Conservation (phyloP, 345 rosid species). For the Toxicodendron radicans region DNA sequence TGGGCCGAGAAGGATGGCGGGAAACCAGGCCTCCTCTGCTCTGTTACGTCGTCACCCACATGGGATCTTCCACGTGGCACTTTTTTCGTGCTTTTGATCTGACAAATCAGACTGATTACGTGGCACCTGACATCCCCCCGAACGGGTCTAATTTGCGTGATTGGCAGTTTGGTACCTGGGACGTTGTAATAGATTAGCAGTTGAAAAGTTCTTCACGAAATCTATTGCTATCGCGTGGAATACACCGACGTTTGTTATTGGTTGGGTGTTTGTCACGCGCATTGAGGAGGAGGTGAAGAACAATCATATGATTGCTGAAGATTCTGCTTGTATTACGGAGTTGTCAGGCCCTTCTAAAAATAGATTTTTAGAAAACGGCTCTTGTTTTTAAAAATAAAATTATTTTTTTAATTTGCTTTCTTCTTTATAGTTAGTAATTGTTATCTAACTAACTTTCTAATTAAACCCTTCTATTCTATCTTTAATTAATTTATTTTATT, state of each 20-base stretch:
- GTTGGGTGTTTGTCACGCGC: accelerated
- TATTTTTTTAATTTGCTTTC: neutral
- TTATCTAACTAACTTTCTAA: neutral
- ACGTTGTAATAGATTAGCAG: conserved; percentile 12
- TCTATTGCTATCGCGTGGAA: neutral
- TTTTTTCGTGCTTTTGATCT: neutral
- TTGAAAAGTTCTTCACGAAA: neutral
- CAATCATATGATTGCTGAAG: neutral
- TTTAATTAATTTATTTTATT: neutral
- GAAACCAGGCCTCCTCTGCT: conserved; percentile 27
- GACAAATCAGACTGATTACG: conserved; percentile 25
- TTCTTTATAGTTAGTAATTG: neutral
- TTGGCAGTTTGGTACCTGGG: conserved; percentile 18
- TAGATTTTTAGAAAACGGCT: neutral
- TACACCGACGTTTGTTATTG: neutral
- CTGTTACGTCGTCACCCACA: conserved; percentile 23
- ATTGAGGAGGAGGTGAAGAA: neutral
- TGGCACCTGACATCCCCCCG: conserved; percentile 18
- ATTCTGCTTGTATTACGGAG: conserved; percentile 1
- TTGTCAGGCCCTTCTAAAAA: conserved; percentile 15
- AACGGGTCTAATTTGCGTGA: conserved; percentile 18
- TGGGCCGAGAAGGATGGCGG: conserved; percentile 36
- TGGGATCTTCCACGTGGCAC: conserved; percentile 32
- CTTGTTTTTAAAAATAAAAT: neutral
- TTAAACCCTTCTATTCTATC: no score